Base-by-base conservation (phyloP, 257 asterid species). In the Solanum appendiculatum region DNA sequence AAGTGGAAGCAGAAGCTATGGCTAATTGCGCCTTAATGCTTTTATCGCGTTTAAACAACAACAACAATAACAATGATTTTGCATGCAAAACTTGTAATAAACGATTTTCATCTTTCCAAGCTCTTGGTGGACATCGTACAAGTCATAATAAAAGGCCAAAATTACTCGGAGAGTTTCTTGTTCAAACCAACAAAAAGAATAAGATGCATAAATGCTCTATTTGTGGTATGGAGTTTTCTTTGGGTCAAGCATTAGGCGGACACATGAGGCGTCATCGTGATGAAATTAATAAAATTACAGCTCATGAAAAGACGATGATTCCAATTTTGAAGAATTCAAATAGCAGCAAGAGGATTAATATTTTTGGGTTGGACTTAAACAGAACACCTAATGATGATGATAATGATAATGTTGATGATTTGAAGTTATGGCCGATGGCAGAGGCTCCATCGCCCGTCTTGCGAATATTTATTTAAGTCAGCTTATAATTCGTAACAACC, bases 211-310 rank as follows among this genome's bases (percentile, higher is more conserved):
- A 31, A 25, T 80, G 86, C 6, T 33, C 86, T 27, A 18, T 77
- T 11, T 86, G 86, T 34, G 82, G 88, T 5, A 25, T 44, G 51
- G 86, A 36, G 54, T 86, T 78, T 7, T 14, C 12, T 1, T 56
- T 40, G 33, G 86, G 88, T 6, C 86, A 80, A 70, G 88, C 86
- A 0, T 40, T 86, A 34, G 88, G 88, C 5, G 88, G 86, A 9
- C 88, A 86, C 29, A 86, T 86, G 88, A 78, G 86, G 37, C 10
- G 77, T 25, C 88, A 85, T 2, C 72, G 72, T 4, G 69, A 54
- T 56, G 83, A 85, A 46, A 34, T 16, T 70, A 70, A 40, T 13
- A 75, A 23, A 39, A 12, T 27, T 1, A 10, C 36, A 13, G 8
- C 31, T 23, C 13, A 21, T 21, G 13, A 58, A 23, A 39, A 1